A percentile compares a stretch with the other conserved stretches of the same genome.
phyloP scores from a whole-genome alignment of 2,329 filamentous ascomycete genomes.

The Neophaeococcomyces aloes region DNA sequence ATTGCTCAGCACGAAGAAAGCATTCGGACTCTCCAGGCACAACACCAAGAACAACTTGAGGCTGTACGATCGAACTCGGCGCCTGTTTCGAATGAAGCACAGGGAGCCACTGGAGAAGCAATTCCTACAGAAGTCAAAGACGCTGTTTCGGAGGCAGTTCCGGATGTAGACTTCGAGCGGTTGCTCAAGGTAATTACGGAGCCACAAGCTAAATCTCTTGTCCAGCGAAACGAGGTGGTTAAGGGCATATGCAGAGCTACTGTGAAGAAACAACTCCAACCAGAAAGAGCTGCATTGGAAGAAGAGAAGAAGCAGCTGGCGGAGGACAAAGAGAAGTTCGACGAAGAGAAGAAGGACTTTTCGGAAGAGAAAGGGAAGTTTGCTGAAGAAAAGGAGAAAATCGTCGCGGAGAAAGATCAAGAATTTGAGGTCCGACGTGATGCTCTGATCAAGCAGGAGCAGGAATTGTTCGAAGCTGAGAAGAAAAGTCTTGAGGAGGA shows the following conservation, averaged over 20 bases:
- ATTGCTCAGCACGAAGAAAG: conserved; percentile 13
- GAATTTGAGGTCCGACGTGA: conserved; percentile 30
- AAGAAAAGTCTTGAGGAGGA: conserved; percentile 34
- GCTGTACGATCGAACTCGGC: conserved; percentile 28
- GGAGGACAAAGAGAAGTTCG: conserved; percentile 3
- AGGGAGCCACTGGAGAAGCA: conserved; percentile 18
- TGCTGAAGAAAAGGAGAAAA: conserved; percentile 13
- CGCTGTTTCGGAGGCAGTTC: conserved; percentile 24
- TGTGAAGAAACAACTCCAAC: conserved; percentile 36
- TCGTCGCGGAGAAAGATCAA: conserved; percentile 32
- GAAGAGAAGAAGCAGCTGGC: conserved; percentile 6
- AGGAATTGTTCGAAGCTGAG: conserved; percentile 32
- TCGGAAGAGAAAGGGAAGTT: conserved; percentile 15
- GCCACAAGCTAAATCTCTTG: conserved; percentile 39
- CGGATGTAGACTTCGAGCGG: conserved; percentile 24
- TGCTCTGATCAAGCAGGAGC: conserved; percentile 27
- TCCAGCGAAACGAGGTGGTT: conserved; percentile 41
- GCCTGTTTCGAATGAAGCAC: conserved; percentile 27
- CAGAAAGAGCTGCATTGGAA: conserved; percentile 13
- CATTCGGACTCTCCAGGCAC: conserved; percentile 12
- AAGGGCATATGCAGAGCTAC: conserved; percentile 47
- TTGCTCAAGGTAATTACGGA: conserved; percentile 37
- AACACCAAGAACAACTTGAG: conserved; percentile 36
- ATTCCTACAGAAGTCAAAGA: conserved; percentile 28
- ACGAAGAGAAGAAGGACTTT: not conserved